Base-by-base conservation (phyloP, 768 basidiomycete genomes). In the Amanita exitialis region DNA sequence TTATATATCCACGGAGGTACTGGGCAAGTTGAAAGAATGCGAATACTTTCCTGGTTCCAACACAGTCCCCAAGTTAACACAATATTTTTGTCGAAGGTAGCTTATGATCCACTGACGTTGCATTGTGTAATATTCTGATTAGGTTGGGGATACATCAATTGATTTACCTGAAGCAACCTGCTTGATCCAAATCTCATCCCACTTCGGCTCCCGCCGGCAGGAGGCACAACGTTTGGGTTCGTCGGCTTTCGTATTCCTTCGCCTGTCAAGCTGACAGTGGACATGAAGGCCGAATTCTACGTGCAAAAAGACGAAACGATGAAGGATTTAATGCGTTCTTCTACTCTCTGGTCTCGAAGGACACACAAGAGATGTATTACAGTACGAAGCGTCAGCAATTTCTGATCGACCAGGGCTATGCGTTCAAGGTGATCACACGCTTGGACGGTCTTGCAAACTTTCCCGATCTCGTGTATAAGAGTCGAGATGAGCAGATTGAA, bases 301-400 rank as follows among this genome's bases (percentile, higher is more conserved):
- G 96, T 42, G 96, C 96, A 7, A 99, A 99, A 66, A 80, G 96
- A 53, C 78, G 96, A 56, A 99, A 99, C 62, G 96, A 99, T 61
- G 96, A 98, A 68, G 96, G 96, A 1, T 99, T 99, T 72, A 99
- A 99, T 56, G 96, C 96, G 20, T 99, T 98, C 71, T 99, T 99
- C 70, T 99, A 99, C 66, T 97, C 96, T 28, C 81, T 99, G 6
- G 96, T 99, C 30, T 97, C 94, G 21, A 96, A 96, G 67, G 95
- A 97, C 69, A 99, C 95, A 3, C 92, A 96, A 62, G 96, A 98
- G 69, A 98, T 98, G 92, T 99, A 85, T 68, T 99, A 97, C 75
- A 94, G 90, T 64, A 95, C 96, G 3, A 99, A 99, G 69, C 83
- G 96, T 13, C 96, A 98, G 62, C 93, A 97, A 62, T 99, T 99